phyloP scores from a whole-genome alignment of 2,329 filamentous ascomycete species.

The Coniochaeta pulveracea region DNA sequence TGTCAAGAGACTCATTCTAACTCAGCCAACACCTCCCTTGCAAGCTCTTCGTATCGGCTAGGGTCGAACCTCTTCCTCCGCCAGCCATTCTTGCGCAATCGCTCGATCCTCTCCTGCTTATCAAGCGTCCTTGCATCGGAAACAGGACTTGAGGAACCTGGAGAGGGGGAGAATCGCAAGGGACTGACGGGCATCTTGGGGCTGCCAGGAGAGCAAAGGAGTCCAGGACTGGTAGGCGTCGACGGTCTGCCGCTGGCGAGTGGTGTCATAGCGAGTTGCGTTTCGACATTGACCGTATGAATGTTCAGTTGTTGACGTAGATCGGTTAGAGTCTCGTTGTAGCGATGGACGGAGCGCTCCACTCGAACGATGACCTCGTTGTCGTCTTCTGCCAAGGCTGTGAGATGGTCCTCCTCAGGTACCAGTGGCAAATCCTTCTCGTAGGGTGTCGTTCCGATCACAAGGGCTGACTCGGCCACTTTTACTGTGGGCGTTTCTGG shows the following conservation, averaged over 20 bases:
- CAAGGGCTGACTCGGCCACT: not conserved
- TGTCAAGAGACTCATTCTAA: no score
- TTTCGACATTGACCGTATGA: constrained; percentile 35
- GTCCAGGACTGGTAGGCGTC: no score
- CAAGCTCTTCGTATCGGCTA: constrained; percentile 38
- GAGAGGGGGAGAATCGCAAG: constrained; percentile 1
- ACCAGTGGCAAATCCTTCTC: constrained; percentile 6
- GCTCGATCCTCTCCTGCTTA: constrained; percentile 39
- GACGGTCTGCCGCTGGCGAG: not conserved
- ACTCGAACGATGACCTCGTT: constrained; percentile 22
- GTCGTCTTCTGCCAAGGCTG: constrained; percentile 5
- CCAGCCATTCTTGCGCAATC: constrained; percentile 42
- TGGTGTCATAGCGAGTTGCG: constrained; percentile 18
- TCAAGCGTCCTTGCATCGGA: constrained; percentile 22
- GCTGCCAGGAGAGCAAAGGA: no score
- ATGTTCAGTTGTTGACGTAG: constrained; percentile 36
- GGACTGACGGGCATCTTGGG: not conserved
- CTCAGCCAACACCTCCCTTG: constrained; percentile 40
- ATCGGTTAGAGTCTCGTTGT: constrained; percentile 33
- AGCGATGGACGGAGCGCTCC: constrained; percentile 33
- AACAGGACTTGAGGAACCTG: constrained; percentile 8
- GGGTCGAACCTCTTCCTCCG: constrained; percentile 42
- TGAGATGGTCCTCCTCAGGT: not conserved
- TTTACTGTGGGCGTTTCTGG: constrained; percentile 15
- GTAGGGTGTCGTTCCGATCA: not conserved